These are phyloP conservation scores for Magnolia sinica DNA, from an alignment of 164 flowering plant genomes.

Conservation along the genomic window DNA sequence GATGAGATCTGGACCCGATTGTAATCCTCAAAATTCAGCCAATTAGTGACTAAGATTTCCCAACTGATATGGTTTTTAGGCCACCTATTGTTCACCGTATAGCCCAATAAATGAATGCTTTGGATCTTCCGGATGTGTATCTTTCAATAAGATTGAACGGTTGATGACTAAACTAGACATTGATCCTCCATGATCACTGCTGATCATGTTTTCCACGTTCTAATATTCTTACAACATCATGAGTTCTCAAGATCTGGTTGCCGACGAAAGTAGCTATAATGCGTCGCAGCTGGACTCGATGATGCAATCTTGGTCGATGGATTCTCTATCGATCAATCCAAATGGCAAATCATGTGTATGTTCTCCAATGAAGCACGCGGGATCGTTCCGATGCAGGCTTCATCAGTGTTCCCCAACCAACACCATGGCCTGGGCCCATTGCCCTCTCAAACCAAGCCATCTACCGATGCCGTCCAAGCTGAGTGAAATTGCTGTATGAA, in stretches of 20 bases:
- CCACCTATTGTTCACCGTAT: too few relatives aligned
- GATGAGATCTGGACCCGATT: too few relatives aligned
- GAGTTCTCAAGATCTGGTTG: background rate
- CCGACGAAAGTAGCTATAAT: background rate
- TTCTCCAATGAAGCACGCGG: constrained; percentile 18
- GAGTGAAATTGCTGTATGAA: too few relatives aligned
- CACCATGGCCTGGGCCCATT: background rate
- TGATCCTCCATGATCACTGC: too few relatives aligned
- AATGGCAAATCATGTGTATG: constrained; percentile 8
- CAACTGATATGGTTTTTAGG: too few relatives aligned
- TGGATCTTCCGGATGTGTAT: too few relatives aligned
- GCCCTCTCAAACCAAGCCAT: background rate
- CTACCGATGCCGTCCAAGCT: background rate
- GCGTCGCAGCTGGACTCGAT: constrained; percentile 1
- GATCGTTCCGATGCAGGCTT: constrained; percentile 21
- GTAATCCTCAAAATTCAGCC: too few relatives aligned
- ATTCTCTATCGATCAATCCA: constrained; percentile 8
- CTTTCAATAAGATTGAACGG: too few relatives aligned
- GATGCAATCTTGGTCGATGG: constrained; percentile 18
- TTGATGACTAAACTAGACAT: too few relatives aligned
- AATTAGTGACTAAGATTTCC: too few relatives aligned
- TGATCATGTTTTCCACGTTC: background rate
- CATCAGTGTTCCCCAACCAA: constrained; percentile 2
- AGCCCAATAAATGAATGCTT: too few relatives aligned
- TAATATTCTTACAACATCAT: background rate